A percentile compares a stretch with the other conserved stretches of the same genome.
Evolutionary conservation across 768 basidiomycete genomes (phyloP).

Genomic region (Antrodiella citrinella): DNA sequence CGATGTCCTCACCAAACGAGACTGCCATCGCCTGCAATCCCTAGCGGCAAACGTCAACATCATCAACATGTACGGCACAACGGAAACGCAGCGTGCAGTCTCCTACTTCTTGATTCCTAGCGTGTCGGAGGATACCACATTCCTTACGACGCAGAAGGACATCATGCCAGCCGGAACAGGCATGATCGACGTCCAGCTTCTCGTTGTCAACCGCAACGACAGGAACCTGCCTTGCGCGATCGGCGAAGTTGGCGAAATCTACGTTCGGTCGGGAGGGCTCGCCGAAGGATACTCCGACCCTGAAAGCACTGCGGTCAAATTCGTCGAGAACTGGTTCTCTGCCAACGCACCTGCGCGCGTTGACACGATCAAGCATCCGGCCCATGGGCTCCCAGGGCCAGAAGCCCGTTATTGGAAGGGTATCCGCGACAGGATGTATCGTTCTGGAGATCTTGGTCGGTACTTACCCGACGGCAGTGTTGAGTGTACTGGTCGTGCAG

Average conservation of each 20-base stretch:
- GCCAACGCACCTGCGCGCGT: slow-evolving; percentile 35
- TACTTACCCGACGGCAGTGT: slow-evolving; percentile 90
- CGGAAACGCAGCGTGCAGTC: slow-evolving; percentile 97
- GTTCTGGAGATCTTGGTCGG: slow-evolving; percentile 92
- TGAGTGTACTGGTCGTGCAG: slow-evolving; percentile 94
- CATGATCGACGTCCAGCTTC: slow-evolving; percentile 95
- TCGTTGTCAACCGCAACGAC: slow-evolving; percentile 91
- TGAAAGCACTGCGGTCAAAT: slow-evolving; percentile 81
- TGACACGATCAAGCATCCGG: slow-evolving; percentile 69
- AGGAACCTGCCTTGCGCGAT: slow-evolving; percentile 80
- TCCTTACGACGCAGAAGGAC: slow-evolving; percentile 91
- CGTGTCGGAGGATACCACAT: slow-evolving; percentile 75
- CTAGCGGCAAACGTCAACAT: slow-evolving; percentile 90
- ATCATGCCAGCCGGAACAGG: slow-evolving; percentile 96
- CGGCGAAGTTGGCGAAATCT: slow-evolving; percentile 97
- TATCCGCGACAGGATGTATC: slow-evolving; percentile 94
- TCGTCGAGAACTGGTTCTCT: slow-evolving; percentile 91
- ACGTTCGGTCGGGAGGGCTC: slow-evolving; percentile 91
- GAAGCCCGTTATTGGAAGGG: slow-evolving; percentile 89
- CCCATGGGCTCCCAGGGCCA: slow-evolving; percentile 46
- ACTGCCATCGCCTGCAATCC: slow-evolving; percentile 88
- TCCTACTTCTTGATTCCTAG: slow-evolving; percentile 93
- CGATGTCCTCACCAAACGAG: slow-evolving; percentile 97
- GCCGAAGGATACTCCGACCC: slow-evolving; percentile 91
- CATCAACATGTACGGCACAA: slow-evolving; percentile 99